These are phyloP conservation scores for Mallotus repandus DNA, from an alignment of 441 rosid genomes.

Conservation along the genomic window DNA sequence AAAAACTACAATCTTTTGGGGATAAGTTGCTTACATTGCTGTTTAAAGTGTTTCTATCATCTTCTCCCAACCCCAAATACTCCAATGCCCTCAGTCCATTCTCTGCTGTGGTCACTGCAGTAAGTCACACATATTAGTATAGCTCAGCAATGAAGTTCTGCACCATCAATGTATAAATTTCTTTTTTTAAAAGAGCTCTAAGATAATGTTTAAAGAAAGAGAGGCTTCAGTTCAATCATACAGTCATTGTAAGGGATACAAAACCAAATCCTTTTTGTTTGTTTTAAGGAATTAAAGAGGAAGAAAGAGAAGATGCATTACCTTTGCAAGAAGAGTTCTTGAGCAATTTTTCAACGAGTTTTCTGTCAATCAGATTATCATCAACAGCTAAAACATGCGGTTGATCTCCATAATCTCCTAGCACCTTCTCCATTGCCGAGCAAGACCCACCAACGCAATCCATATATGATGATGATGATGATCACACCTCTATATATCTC, in stretches of 20 bases:
- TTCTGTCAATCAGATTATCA: conserved; percentile 76
- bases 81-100: conserved; percentile 75
- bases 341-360: conserved; percentile 68
- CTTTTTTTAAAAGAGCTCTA: too few relatives aligned
- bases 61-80: conserved; percentile 57
- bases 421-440: conserved; percentile 29
- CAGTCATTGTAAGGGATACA: too few relatives aligned
- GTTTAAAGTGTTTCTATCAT: conserved; percentile 22
- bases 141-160: too few relatives aligned
- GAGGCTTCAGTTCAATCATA: too few relatives aligned
- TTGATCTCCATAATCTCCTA: conserved; percentile 32
- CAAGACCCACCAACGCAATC: conserved; percentile 27
- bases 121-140: neutral
- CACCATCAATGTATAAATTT: too few relatives aligned
- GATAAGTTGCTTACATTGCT: conserved; percentile 24
- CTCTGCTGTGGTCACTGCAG: conserved; percentile 78
- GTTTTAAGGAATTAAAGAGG: neutral
- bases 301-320: conserved; percentile 11
- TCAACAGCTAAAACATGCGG: conserved; percentile 90
- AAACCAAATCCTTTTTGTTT: too few relatives aligned
- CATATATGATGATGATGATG: neutral
- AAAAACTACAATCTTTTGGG: too few relatives aligned
- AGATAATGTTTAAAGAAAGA: too few relatives aligned
- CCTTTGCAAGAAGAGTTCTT: conserved; percentile 84
- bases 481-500: neutral